Conservation (phyloP, 495 filamentous ascomycete species). For the Aspergillus carlsbadensis region DNA sequence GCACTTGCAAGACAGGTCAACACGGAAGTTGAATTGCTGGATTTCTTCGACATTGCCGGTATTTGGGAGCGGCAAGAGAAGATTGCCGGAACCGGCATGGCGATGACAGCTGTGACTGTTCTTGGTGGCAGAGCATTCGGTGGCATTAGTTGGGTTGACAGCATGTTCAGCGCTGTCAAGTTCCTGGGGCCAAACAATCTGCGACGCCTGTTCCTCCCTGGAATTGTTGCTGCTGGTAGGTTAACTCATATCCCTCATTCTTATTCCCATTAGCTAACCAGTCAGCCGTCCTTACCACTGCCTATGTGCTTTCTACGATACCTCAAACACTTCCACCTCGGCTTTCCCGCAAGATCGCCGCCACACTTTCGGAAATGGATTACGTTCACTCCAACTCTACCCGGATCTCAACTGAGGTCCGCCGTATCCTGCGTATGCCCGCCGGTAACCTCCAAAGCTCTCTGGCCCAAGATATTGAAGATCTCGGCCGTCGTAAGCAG, state of each 20-base stretch:
- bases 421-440: slow-evolving; percentile 81
- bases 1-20: slow-evolving; percentile 79
- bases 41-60: slow-evolving; percentile 85
- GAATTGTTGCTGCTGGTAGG: slow-evolving; percentile 74
- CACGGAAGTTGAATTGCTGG: slow-evolving; percentile 80
- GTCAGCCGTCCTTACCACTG: slow-evolving; percentile 66
- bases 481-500: slow-evolving; percentile 71
- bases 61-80: slow-evolving; percentile 93
- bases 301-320: slow-evolving; percentile 81
- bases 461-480: slow-evolving; percentile 77
- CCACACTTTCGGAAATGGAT: slow-evolving; percentile 75
- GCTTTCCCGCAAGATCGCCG: slow-evolving; percentile 78
- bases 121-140: slow-evolving; percentile 78
- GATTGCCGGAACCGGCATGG: slow-evolving; percentile 86
- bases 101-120: slow-evolving; percentile 86
- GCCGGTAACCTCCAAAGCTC: slow-evolving; percentile 77
- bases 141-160: slow-evolving; percentile 85
- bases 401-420: slow-evolving; percentile 78
- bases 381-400: slow-evolving; percentile 87
- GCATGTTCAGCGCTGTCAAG: slow-evolving; percentile 73
- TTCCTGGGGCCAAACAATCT: slow-evolving; percentile 83
- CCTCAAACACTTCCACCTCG: slow-evolving; percentile 85
- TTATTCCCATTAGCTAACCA: slow-evolving; percentile 33
- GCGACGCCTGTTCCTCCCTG: slow-evolving; percentile 77
- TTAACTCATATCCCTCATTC: slow-evolving; percentile 18